A percentile compares a stretch with the other conserved stretches of the same genome.
These are phyloP conservation scores for Myriosclerotinia curreyana DNA, from an alignment of 2,329 filamentous ascomycete species.

Conservation along the genomic window DNA sequence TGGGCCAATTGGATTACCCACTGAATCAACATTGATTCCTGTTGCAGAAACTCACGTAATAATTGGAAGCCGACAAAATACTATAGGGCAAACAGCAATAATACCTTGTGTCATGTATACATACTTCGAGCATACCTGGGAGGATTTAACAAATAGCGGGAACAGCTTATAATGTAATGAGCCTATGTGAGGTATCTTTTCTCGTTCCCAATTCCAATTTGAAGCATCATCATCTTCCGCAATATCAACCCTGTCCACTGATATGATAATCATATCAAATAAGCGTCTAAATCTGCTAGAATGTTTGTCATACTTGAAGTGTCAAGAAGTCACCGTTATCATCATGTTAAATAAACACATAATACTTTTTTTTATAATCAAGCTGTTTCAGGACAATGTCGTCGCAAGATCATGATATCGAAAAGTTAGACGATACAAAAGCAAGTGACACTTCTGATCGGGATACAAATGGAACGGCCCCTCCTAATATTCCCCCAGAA, in stretches of 20 bases:
- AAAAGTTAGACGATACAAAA: background rate
- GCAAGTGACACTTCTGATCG: background rate
- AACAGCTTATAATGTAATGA: background rate
- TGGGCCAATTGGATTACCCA: background rate
- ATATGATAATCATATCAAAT: background rate
- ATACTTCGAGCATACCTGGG: background rate
- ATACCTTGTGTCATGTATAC: background rate
- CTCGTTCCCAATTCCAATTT: background rate
- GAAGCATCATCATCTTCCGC: background rate
- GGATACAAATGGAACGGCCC: too few species aligned
- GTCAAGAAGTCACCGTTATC: background rate
- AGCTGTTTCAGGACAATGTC: background rate
- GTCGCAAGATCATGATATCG: background rate
- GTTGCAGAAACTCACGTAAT: background rate
- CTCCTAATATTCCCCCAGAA: background rate
- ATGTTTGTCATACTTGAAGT: background rate
- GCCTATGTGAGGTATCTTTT: background rate
- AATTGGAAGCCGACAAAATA: background rate
- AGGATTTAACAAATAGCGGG: background rate
- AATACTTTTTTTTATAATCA: background rate
- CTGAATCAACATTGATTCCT: background rate
- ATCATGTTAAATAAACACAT: background rate
- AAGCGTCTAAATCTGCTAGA: background rate
- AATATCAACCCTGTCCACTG: background rate
- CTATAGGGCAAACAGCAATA: background rate